Evolutionary conservation across 148 eudicot species (phyloP).

Genomic region (Fagopyrum esculentum): DNA sequence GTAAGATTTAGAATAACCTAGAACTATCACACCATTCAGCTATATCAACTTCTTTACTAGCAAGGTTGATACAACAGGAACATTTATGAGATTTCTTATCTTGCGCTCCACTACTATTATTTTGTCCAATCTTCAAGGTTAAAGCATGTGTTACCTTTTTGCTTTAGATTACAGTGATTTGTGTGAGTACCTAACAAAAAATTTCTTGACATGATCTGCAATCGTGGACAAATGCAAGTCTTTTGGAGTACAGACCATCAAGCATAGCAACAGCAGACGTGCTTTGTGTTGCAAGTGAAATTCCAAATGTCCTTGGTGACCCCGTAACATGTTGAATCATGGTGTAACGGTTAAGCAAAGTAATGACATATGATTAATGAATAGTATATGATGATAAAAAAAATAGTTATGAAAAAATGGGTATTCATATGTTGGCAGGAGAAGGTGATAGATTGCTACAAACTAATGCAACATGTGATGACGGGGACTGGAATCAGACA

Average conservation of each 20-base stretch:
- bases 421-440: background rate
- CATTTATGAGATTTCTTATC: constrained; percentile 35
- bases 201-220: too few relatives aligned
- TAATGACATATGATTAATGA: background rate
- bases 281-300: constrained; percentile 71
- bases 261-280: constrained; percentile 79
- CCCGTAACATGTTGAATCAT: constrained; percentile 60
- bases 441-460: constrained; percentile 8
- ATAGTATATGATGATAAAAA: background rate
- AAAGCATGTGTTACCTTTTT: too few relatives aligned
- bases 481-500: too few relatives aligned
- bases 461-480: constrained; percentile 2
- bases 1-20: too few relatives aligned
- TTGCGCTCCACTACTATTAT: constrained; percentile 62
- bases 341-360: constrained; percentile 56
- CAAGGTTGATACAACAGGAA: constrained; percentile 57
- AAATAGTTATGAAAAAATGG: background rate
- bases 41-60: constrained; percentile 55
- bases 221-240: constrained; percentile 19
- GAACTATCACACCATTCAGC: constrained; percentile 66
- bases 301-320: constrained; percentile 42
- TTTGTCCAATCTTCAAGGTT: constrained; percentile 63
- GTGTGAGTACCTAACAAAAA: too few relatives aligned
- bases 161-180: too few relatives aligned
- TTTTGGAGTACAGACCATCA: constrained; percentile 75